A percentile compares a stretch with the other conserved stretches of the same genome.
Conservation (phyloP, 2,329 filamentous ascomycete species). For the Paramyrothecium roridum region DNA sequence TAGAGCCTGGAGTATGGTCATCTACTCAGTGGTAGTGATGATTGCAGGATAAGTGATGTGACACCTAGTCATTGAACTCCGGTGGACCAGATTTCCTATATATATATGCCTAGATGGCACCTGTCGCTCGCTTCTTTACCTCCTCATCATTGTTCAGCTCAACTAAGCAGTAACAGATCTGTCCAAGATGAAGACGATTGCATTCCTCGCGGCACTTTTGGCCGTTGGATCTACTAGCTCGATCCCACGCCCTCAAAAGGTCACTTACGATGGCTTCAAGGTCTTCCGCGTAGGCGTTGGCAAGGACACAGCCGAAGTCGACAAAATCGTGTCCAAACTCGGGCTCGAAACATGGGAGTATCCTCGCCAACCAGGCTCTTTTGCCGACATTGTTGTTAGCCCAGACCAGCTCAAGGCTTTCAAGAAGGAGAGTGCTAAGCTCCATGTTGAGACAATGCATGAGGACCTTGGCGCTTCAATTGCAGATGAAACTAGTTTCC, state of each 20-base stretch:
- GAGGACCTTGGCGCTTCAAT: slow-evolving; percentile 36
- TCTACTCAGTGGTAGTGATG: too few relatives aligned
- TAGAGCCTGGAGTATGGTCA: neutral
- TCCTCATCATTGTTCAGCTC: neutral
- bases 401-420: slow-evolving; percentile 30
- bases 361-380: slow-evolving; percentile 26
- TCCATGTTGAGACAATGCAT: slow-evolving; percentile 32
- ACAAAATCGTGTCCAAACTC: slow-evolving; percentile 28
- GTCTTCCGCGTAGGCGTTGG: slow-evolving; percentile 39
- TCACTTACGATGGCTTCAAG: slow-evolving; percentile 41
- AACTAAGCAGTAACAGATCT: neutral
- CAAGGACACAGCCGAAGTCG: slow-evolving; percentile 25
- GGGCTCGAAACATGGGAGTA: slow-evolving; percentile 34
- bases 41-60: neutral
- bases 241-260: slow-evolving; percentile 5
- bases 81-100: neutral
- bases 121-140: neutral
- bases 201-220: slow-evolving; percentile 10
- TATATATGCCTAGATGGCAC: neutral
- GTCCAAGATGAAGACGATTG: slow-evolving; percentile 12
- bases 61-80: neutral
- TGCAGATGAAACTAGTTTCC: slow-evolving; percentile 26
- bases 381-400: slow-evolving; percentile 38
- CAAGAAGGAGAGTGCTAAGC: slow-evolving; percentile 21
- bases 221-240: slow-evolving; percentile 10